Conservation (phyloP, 306 rosid genomes). For the Cicer pinnatifidum region DNA sequence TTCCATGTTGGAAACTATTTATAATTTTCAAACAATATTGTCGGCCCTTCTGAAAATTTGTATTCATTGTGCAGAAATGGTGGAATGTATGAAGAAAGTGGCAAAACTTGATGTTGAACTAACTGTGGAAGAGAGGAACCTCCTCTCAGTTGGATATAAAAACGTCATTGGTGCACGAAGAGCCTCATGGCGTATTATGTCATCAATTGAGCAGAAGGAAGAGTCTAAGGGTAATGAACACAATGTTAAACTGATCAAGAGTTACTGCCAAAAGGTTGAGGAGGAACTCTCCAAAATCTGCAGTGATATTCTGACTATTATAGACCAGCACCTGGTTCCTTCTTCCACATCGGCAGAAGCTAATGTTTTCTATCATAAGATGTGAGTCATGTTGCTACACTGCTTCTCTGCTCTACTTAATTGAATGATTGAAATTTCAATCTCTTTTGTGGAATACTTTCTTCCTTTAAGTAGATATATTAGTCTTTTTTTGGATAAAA, state of each 20-base stretch:
- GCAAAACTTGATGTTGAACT: slow-evolving; percentile 92
- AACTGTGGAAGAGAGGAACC: slow-evolving; percentile 98
- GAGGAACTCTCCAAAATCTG: slow-evolving; percentile 94
- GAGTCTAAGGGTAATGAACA: slow-evolving; percentile 91
- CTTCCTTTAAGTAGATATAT: background rate
- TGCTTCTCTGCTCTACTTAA: background rate
- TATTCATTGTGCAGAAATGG: slow-evolving; percentile 79
- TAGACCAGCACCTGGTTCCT: slow-evolving; percentile 82
- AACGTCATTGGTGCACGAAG: slow-evolving; percentile 95
- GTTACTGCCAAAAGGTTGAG: slow-evolving; percentile 93
- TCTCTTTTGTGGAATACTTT: slow-evolving; percentile 22
- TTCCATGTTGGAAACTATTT: slow-evolving; percentile 13
- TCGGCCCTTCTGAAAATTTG: slow-evolving; percentile 19
- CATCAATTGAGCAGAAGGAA: slow-evolving; percentile 97
- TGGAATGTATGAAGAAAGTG: slow-evolving; percentile 86
- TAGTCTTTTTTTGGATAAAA: slow-evolving; percentile 2
- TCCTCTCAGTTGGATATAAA: slow-evolving; percentile 96
- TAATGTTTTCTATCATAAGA: slow-evolving; percentile 92
- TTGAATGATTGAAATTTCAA: slow-evolving; percentile 32
- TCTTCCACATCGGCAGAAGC: slow-evolving; percentile 89
- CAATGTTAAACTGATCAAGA: slow-evolving; percentile 83
- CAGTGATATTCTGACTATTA: slow-evolving; percentile 77
- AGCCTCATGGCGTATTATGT: slow-evolving; percentile 99
- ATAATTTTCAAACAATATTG: background rate
- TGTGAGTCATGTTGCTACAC: slow-evolving; percentile 61